A percentile compares a stretch with the other conserved stretches of the same genome.
phyloP scores from a whole-genome alignment of 345 rosid species.

The Turritis glabra region DNA sequence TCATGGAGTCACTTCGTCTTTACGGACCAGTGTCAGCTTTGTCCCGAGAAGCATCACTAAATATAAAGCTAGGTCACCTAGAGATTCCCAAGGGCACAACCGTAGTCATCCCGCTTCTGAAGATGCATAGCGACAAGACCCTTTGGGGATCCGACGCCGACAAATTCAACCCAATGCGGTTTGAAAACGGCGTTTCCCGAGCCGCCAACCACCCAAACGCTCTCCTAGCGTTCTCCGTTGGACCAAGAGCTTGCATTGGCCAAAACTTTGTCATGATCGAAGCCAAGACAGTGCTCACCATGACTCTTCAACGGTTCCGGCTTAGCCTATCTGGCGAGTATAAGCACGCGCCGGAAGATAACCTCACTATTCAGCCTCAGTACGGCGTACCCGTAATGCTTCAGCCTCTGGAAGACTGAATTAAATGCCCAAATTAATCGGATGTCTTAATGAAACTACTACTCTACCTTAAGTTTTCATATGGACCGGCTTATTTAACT shows the following conservation, averaged over 20 bases:
- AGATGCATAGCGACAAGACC: constrained; percentile 45
- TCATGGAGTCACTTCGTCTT: too few relatives aligned
- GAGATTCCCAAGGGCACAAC: constrained; percentile 51
- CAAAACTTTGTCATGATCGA: constrained; percentile 52
- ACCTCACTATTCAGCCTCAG: constrained; percentile 36
- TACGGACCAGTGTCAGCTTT: too few relatives aligned
- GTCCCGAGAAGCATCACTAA: too few relatives aligned
- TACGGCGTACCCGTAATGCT: constrained; percentile 40
- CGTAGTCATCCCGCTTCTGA: constrained; percentile 29
- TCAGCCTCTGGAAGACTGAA: constrained; percentile 28
- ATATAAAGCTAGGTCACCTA: constrained; percentile 49
- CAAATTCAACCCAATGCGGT: constrained; percentile 55
- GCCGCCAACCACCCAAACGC: constrained; percentile 50
- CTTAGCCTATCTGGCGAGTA: constrained; percentile 41
- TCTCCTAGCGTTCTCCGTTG: constrained; percentile 46
- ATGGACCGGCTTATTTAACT: neutral
- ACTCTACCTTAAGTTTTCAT: neutral
- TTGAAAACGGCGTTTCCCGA: constrained; percentile 38
- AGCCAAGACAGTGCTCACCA: constrained; percentile 38
- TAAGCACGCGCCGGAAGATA: constrained; percentile 41
- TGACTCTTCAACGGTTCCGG: constrained; percentile 42
- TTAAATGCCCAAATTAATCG: neutral
- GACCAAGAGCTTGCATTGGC: constrained; percentile 62
- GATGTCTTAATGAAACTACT: neutral
- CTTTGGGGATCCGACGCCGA: constrained; percentile 62